These are phyloP conservation scores for Medicago ruthenica DNA, from an alignment of 306 rosid species.

Conservation along the genomic window DNA sequence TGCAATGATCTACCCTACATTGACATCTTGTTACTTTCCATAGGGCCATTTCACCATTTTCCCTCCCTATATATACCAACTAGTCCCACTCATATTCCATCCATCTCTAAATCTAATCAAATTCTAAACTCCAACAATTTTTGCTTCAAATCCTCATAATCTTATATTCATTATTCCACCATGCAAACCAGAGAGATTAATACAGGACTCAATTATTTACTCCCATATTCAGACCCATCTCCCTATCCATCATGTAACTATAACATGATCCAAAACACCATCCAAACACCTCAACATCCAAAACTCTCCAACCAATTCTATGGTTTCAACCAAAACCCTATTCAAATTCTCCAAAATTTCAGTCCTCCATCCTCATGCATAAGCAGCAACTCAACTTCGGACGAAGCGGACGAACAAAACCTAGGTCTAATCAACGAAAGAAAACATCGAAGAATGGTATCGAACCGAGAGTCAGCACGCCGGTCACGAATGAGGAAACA, in stretches of 20 bases:
- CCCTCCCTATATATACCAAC: constrained; percentile 65
- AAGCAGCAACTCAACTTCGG: constrained; percentile 87
- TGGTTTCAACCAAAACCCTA: constrained; percentile 48
- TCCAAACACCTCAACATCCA: constrained; percentile 49
- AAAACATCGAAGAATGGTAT: constrained; percentile 92
- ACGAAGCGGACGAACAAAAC: constrained; percentile 83
- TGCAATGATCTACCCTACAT: background rate
- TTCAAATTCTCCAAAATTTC: constrained; percentile 51
- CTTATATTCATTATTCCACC: constrained; percentile 30
- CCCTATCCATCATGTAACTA: constrained; percentile 50
- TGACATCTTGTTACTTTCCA: constrained; percentile 39
- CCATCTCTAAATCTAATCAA: constrained; percentile 48
- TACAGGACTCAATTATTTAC: constrained; percentile 59
- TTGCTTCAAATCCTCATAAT: constrained; percentile 39
- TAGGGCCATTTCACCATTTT: constrained; percentile 51
- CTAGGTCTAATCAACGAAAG: constrained; percentile 81
- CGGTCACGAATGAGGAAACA: constrained; percentile 97
- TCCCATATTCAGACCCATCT: constrained; percentile 52
- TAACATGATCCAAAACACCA: constrained; percentile 52
- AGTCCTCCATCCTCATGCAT: constrained; percentile 68
- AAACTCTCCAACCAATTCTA: constrained; percentile 54
- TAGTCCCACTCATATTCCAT: constrained; percentile 44
- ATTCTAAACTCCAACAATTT: constrained; percentile 37
- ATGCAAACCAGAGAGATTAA: constrained; percentile 70
- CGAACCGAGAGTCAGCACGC: constrained; percentile 95